Percentiles rank a stretch among this genome's conserved stretches.
Conservation (phyloP, 306 rosid species). For the Carpinus viminea region DNA sequence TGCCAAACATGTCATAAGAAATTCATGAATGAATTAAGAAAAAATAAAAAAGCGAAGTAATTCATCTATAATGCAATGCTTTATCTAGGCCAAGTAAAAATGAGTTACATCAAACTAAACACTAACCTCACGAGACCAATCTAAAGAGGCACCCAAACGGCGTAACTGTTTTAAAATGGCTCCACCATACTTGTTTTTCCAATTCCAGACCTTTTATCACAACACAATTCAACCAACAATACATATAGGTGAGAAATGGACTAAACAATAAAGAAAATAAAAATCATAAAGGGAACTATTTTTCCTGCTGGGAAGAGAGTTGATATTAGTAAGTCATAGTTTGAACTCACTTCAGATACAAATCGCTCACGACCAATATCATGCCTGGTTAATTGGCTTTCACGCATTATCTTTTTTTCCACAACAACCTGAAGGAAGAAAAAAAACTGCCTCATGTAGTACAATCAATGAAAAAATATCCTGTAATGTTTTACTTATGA, state of each 20-base stretch:
- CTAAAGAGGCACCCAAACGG: conserved; percentile 90
- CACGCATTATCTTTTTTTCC: conserved; percentile 95
- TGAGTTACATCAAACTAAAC: not conserved
- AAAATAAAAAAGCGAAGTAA: not conserved
- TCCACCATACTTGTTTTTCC: conserved; percentile 86
- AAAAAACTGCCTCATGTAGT: not conserved
- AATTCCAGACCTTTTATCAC: conserved; percentile 80
- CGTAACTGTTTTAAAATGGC: conserved; percentile 82
- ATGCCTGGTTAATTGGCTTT: conserved; percentile 66
- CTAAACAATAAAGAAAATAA: not conserved
- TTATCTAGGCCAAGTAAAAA: not conserved
- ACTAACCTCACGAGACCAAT: conserved; percentile 96
- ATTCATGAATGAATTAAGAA: not conserved
- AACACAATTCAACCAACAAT: conserved; percentile 25
- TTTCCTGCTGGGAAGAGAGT: not conserved
- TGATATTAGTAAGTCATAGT: conserved; percentile 1
- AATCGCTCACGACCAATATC: conserved; percentile 85
- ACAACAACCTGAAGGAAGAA: conserved; percentile 70
- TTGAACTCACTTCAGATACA: conserved; percentile 66
- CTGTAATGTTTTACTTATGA: no score
- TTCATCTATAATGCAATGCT: not conserved
- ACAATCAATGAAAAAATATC: not conserved
- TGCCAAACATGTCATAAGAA: not conserved
- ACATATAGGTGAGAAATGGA: conserved; percentile 13
- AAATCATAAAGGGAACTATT: not conserved